A percentile compares a stretch with the other conserved stretches of the same genome.
Evolutionary conservation across 139 green algal species (phyloP).

Genomic region (Dunaliella primolecta): DNA sequence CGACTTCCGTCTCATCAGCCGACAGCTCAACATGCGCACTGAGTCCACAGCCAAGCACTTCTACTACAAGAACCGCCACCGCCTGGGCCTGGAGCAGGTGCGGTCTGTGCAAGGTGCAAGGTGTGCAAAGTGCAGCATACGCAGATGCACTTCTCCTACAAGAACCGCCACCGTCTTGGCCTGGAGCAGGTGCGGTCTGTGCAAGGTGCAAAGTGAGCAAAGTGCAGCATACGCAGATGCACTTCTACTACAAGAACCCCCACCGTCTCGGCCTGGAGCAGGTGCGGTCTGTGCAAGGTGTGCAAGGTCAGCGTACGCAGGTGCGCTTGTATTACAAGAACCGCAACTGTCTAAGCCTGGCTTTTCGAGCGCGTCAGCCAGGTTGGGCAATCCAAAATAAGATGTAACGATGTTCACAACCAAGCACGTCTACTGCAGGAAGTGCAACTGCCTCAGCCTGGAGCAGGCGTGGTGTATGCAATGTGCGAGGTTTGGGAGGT

Average conservation of each 20-base stretch:
- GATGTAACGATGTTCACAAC: conserved; percentile 38
- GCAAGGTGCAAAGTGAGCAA: not conserved
- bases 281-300: conserved; percentile 12
- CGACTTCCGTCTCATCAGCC: conserved; percentile 48
- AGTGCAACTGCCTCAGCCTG: conserved; percentile 51
- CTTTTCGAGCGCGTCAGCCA: no score
- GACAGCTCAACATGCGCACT: conserved; percentile 41
- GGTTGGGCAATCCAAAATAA: conserved; percentile 1
- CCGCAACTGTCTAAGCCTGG: conserved; percentile 50
- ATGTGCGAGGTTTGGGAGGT: no score
- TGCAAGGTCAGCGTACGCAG: conserved; percentile 29
- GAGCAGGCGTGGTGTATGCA: conserved; percentile 35
- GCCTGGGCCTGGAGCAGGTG: conserved; percentile 52
- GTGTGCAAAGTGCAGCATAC: no score
- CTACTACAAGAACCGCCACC: conserved; percentile 52
- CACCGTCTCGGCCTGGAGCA: conserved; percentile 54
- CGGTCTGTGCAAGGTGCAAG: not conserved
- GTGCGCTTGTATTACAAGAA: conserved; percentile 58
- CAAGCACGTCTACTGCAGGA: conserved; percentile 52
- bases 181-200: conserved; percentile 42
- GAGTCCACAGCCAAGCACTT: conserved; percentile 48
- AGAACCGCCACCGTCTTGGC: conserved; percentile 48
- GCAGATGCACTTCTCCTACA: conserved; percentile 55
- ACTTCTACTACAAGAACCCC: conserved; percentile 56
- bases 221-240: conserved; percentile 38